Conservation (phyloP, 306 rosid species). For the Styphnolobium japonicum region DNA sequence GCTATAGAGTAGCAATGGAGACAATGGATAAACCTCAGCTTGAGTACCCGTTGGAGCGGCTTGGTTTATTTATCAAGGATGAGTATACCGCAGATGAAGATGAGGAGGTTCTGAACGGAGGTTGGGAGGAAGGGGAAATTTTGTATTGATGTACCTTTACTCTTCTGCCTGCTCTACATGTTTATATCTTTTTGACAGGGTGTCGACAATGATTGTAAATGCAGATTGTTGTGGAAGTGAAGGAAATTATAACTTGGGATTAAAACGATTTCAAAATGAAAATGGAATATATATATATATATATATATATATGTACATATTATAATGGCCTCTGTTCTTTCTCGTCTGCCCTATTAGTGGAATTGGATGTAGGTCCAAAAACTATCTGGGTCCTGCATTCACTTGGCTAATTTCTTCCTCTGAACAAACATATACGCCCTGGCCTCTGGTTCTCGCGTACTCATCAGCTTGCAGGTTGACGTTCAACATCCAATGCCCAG, state of each 20-base stretch:
- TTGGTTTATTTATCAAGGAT: slow-evolving; percentile 78
- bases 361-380: too few relatives aligned
- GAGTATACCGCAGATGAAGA: slow-evolving; percentile 52
- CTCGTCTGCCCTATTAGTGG: too few relatives aligned
- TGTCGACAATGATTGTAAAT: slow-evolving; percentile 33
- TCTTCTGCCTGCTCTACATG: slow-evolving; percentile 28
- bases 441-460: too few relatives aligned
- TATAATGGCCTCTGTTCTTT: background rate
- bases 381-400: too few relatives aligned
- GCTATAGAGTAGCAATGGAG: slow-evolving; percentile 26
- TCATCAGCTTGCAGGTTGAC: too few relatives aligned
- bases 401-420: too few relatives aligned
- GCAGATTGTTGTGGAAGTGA: slow-evolving; percentile 19
- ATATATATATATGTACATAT: background rate
- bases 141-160: slow-evolving; percentile 14
- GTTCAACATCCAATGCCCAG: too few relatives aligned
- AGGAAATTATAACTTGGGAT: background rate
- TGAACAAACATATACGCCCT: too few relatives aligned
- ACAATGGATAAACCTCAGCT: slow-evolving; percentile 31
- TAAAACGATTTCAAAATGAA: background rate
- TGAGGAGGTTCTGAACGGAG: slow-evolving; percentile 45
- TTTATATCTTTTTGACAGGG: slow-evolving; percentile 27
- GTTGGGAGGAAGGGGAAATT: slow-evolving; percentile 72
- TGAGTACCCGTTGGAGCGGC: slow-evolving; percentile 61
- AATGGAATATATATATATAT: too few relatives aligned